Evolutionary conservation across 768 basidiomycete genomes (phyloP), one percentile per base, ranked within the genome.

Genomic region (Ramaria sp.): DNA sequence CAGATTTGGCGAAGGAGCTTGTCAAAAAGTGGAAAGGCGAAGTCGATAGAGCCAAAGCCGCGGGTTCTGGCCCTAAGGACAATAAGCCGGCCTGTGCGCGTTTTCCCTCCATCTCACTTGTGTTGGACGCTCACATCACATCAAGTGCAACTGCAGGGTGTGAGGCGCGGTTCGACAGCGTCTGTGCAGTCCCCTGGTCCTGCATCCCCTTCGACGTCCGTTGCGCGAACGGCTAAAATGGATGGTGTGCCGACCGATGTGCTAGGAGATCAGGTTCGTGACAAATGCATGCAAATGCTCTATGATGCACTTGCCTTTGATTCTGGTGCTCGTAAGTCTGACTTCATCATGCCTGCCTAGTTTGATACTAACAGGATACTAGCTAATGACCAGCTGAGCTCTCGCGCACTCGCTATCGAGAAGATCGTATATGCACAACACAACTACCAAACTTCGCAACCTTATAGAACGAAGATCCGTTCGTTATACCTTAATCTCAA

Each of bases 401-500:
- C 67, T 18, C 76, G 85, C 12, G 84, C 92, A 1, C 73, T 76
- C 30, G 82, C 69, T 0, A 76, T 97, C 42, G 95, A 97, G 69
- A 71, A 72, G 37, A 76, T 80, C 1, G 82, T 90, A 0, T 67
- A 74, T 49, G 61, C 61, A 41, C 70, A 64, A 64, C 63, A 69
- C 52, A 70, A 69, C 10, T 69, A 70, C 18, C 72, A 75, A 1
- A 78, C 68, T 0, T 67, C 67, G 0, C 64, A 71, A 12, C 66
- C 62, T 2, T 92, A 92, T 68, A 83, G 82, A 60, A 67, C 71
- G 61, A 96, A 89, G 66, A 88, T 98, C 58, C 83, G 96, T 27
- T 83, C 84, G 25, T 68, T 97, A 43, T 94, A 80, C 64, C 84
- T 95, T 61, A 98, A 98, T 67, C 75, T 99, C 61, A 97, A 96